Percentiles rank a stretch among this genome's conserved stretches.
Evolutionary conservation across 78 protist species (phyloP).

Genomic region (Dictyostelium brefeldianum): DNA sequence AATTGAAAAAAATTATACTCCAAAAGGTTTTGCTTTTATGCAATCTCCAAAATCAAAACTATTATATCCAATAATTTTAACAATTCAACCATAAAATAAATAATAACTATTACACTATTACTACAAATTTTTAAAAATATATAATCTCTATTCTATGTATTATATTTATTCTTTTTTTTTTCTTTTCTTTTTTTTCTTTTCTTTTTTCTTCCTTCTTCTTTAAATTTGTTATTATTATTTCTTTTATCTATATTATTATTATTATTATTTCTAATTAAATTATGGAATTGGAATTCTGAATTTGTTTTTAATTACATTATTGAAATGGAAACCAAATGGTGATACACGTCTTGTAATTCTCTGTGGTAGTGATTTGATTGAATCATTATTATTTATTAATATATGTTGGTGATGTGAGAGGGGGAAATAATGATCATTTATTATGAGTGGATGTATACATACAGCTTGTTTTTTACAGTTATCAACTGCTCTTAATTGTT

Average conservation of each 20-base stretch:
- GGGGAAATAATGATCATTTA: too few species aligned
- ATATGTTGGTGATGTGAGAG: too few species aligned
- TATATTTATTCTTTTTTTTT: neutral
- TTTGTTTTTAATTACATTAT: conserved; percentile 31
- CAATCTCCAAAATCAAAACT: conserved; percentile 62
- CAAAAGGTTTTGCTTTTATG: conserved; percentile 69
- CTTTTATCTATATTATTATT: neutral
- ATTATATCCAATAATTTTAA: conserved; percentile 70
- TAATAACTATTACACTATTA: neutral
- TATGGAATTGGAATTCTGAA: conserved; percentile 43
- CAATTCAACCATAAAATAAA: conserved; percentile 48
- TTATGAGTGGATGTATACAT: too few species aligned
- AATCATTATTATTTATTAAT: neutral
- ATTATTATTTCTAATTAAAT: conserved; percentile 6
- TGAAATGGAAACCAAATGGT: conserved; percentile 60
- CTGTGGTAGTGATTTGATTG: neutral
- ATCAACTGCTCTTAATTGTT: neutral
- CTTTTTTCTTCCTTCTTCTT: neutral
- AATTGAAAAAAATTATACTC: conserved; percentile 8
- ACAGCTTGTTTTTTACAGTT: conserved; percentile 46
- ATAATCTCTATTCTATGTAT: neutral
- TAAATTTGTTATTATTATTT: neutral
- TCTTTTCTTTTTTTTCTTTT: neutral
- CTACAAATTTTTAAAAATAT: neutral
- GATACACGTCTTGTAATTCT: conserved; percentile 47